Percentiles rank a stretch among this genome's conserved stretches.
phyloP scores from a whole-genome alignment of 371 early-diverging fungal species.

The Apophysomyces elegans region DNA sequence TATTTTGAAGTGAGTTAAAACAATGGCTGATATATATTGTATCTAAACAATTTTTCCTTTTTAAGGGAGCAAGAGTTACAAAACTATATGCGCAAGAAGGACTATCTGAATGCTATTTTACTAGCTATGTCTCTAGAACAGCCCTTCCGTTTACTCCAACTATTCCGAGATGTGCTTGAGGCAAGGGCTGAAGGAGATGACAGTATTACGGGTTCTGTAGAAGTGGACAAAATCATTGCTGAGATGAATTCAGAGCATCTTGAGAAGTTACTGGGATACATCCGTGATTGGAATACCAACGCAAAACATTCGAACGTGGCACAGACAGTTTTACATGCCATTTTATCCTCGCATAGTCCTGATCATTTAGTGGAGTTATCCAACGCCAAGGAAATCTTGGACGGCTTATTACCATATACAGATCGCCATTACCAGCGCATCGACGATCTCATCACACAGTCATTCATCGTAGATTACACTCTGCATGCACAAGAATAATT shows the following conservation, averaged over 20 bases:
- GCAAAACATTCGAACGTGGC: conserved; percentile 79
- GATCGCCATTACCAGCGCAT: conserved; percentile 90
- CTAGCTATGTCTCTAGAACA: conserved; percentile 91
- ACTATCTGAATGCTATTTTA: conserved; percentile 90
- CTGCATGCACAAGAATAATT: conserved; percentile 63
- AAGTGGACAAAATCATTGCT: conserved; percentile 69
- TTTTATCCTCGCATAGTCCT: conserved; percentile 67
- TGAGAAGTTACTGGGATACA: conserved; percentile 78
- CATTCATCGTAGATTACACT: conserved; percentile 88
- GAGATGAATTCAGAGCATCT: conserved; percentile 65
- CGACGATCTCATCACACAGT: conserved; percentile 83
- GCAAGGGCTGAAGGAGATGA: conserved; percentile 51
- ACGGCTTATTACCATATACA: conserved; percentile 87
- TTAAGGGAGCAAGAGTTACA: conserved; percentile 88
- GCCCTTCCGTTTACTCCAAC: conserved; percentile 77
- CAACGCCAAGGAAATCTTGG: conserved; percentile 81
- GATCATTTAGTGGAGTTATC: conserved; percentile 73
- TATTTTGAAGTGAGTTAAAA: conserved; percentile 59
- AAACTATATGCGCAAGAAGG: conserved; percentile 83
- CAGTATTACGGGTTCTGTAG: conserved; percentile 65
- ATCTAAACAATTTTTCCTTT: conserved; percentile 11
- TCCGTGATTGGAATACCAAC: conserved; percentile 96
- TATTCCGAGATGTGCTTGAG: conserved; percentile 74
- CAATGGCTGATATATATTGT: background rate
- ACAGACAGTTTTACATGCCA: conserved; percentile 80